These are phyloP conservation scores for Dendrobium nobile DNA, from an alignment of 106 monocot genomes.

Conservation along the genomic window DNA sequence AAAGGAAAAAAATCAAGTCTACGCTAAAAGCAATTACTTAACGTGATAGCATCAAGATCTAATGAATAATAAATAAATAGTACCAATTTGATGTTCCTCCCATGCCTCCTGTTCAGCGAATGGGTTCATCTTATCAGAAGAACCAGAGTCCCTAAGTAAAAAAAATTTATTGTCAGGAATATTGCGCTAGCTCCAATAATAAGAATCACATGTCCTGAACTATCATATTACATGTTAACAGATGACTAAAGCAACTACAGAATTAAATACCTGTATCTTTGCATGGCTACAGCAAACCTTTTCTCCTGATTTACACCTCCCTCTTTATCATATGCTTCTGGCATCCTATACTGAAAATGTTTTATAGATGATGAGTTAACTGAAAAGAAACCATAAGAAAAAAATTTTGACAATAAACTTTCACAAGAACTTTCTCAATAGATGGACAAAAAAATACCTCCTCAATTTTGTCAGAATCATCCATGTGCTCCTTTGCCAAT, in stretches of 20 bases:
- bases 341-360: conserved; percentile 78
- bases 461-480: conserved; percentile 47
- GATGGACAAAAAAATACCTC: conserved; percentile 31
- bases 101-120: conserved; percentile 99
- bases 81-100: conserved; percentile 99
- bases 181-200: not conserved
- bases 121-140: conserved; percentile 93
- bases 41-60: not conserved
- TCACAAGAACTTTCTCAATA: not conserved
- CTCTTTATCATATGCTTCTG: conserved; percentile 91
- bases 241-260: not conserved
- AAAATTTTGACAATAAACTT: not conserved
- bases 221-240: not conserved
- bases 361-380: not conserved
- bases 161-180: not conserved
- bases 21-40: not conserved
- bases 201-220: not conserved
- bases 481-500: conserved; percentile 60
- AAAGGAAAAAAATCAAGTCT: not conserved
- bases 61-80: not conserved
- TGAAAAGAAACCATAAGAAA: not conserved
- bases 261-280: conserved; percentile 60
- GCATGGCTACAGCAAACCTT: conserved; percentile 85
- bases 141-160: conserved; percentile 53
- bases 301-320: conserved; percentile 93